Evolutionary conservation across 148 eudicot genomes (phyloP).

Genomic region (Diospyros lotus): DNA sequence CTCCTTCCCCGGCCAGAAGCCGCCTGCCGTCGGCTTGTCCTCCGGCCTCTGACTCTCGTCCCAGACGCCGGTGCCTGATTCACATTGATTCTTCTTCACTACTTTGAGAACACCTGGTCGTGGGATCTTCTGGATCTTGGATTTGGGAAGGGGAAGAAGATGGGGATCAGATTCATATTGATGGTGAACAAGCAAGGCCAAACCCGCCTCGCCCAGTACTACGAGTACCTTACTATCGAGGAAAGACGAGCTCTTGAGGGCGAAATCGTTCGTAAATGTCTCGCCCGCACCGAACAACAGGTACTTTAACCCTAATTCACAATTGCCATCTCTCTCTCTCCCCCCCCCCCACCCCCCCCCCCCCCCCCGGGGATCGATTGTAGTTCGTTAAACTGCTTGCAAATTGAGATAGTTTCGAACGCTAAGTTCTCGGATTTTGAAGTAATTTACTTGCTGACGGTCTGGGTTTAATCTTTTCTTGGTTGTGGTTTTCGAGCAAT

Average conservation of each 20-base stretch:
- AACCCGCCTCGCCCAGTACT: slow-evolving; percentile 92
- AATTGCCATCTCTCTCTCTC: not conserved
- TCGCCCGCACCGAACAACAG: slow-evolving; percentile 94
- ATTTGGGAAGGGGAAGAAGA: slow-evolving; percentile 11
- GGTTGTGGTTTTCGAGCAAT: not conserved
- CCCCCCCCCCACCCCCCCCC: no score
- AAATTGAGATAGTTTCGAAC: not conserved
- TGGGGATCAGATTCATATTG: slow-evolving; percentile 90
- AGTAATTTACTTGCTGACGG: not conserved
- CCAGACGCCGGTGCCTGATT: no score
- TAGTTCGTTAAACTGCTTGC: no score
- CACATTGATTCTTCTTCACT: no score
- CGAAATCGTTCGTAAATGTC: slow-evolving; percentile 98
- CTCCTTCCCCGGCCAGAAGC: no score
- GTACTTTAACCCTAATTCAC: slow-evolving; percentile 12
- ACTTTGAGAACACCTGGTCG: no score
- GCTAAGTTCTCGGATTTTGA: not conserved
- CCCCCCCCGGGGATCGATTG: no score
- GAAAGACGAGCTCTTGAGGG: slow-evolving; percentile 96
- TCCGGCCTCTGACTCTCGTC: no score
- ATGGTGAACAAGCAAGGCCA: slow-evolving; percentile 99
- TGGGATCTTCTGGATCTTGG: no score
- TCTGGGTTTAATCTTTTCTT: not conserved
- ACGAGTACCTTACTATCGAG: slow-evolving; percentile 86
- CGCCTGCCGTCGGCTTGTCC: no score